These are phyloP conservation scores for Picea glauca DNA, from an alignment of 75 land plant species.

Conservation along the genomic window DNA sequence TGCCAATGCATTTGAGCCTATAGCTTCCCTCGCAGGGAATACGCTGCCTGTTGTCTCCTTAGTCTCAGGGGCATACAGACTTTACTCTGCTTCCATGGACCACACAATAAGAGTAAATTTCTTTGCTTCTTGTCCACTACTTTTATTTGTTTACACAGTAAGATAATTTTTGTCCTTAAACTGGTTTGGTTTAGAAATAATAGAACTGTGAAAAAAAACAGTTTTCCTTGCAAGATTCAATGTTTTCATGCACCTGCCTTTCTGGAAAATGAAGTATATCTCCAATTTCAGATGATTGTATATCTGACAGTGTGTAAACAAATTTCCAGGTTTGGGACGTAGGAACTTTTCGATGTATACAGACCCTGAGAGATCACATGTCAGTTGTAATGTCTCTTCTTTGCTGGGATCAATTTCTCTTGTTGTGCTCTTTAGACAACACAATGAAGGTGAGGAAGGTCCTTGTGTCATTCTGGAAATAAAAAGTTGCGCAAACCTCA, in stretches of 20 bases:
- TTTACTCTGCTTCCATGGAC: slow-evolving; percentile 99
- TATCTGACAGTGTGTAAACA: too few relatives aligned
- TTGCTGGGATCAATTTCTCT: slow-evolving; percentile 94
- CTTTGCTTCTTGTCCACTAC: too few relatives aligned
- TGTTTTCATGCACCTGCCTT: too few relatives aligned
- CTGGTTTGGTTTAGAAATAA: too few relatives aligned
- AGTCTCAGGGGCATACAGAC: slow-evolving; percentile 56
- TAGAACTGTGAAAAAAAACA: too few relatives aligned
- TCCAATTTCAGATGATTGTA: too few relatives aligned
- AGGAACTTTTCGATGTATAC: slow-evolving; percentile 68
- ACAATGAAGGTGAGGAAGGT: slow-evolving; percentile 63
- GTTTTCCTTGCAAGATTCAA: too few relatives aligned
- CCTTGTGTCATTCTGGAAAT: background rate
- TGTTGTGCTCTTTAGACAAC: slow-evolving; percentile 87
- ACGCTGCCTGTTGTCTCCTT: slow-evolving; percentile 72
- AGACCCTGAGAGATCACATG: slow-evolving; percentile 73
- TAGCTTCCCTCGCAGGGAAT: slow-evolving; percentile 74
- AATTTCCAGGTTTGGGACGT: slow-evolving; percentile 80
- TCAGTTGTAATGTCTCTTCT: slow-evolving; percentile 89
- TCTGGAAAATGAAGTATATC: too few relatives aligned
- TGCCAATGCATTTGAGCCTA: slow-evolving; percentile 83
- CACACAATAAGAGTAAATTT: slow-evolving; percentile 65
- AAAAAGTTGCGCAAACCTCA: background rate
- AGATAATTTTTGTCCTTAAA: too few relatives aligned
- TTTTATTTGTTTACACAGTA: too few relatives aligned